Percentiles rank a stretch among this genome's conserved stretches.
Conservation (phyloP, 2,329 filamentous ascomycete species). For the Penicillium concentricum region DNA sequence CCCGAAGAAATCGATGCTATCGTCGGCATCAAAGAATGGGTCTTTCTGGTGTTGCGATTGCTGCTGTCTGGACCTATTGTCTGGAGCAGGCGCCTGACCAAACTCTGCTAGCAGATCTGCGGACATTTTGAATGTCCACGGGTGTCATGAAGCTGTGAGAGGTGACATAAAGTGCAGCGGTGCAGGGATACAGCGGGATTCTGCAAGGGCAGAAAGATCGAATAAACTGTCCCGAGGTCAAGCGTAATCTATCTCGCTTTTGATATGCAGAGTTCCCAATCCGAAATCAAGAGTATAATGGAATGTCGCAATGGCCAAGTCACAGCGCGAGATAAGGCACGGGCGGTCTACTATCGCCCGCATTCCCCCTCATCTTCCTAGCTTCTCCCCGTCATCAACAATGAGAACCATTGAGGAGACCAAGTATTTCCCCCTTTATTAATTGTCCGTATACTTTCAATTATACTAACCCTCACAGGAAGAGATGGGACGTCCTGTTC, state of each 20-base stretch:
- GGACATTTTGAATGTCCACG: constrained; percentile 44
- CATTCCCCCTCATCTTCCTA: constrained; percentile 19
- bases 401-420: constrained; percentile 59
- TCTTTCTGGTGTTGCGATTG: constrained; percentile 10
- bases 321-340: constrained; percentile 19
- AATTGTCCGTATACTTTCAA: not conserved
- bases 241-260: not conserved
- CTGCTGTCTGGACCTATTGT: constrained; percentile 13
- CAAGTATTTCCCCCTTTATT: constrained; percentile 40
- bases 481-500: constrained; percentile 67
- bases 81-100: constrained; percentile 28
- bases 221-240: not conserved
- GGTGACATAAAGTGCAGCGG: not conserved
- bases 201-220: not conserved
- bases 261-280: not conserved
- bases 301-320: constrained; percentile 11
- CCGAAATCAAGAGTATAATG: constrained; percentile 4
- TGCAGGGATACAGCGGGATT: not conserved
- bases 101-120: constrained; percentile 56
- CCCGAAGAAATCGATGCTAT: constrained; percentile 17
- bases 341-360: constrained; percentile 23
- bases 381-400: constrained; percentile 11
- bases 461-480: constrained; percentile 44
- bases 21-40: constrained; percentile 26
- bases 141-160: constrained; percentile 1